phyloP scores from a whole-genome alignment of 1,284 basidiomycete species.

The Athelia psychrophila region DNA sequence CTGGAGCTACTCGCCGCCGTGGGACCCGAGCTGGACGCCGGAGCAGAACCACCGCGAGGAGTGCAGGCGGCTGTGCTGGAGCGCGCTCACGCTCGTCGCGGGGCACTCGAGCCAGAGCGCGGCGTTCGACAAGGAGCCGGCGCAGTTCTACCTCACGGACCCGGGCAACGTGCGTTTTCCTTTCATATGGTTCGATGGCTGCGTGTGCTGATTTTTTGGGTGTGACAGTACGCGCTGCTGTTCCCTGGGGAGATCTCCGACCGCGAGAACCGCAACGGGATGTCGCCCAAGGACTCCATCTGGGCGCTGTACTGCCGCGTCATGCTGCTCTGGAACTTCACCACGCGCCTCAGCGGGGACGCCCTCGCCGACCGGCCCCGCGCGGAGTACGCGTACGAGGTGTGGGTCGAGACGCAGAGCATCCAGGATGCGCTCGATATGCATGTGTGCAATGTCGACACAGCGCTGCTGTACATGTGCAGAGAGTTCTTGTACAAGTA shows the following conservation, averaged over 20 bases:
- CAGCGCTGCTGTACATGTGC: conserved; percentile 60
- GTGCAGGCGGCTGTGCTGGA: conserved; percentile 70
- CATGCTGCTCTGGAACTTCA: conserved; percentile 76
- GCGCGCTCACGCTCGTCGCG: conserved; percentile 62
- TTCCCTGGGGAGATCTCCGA: conserved; percentile 59
- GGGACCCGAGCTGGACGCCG: conserved; percentile 54
- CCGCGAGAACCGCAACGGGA: conserved; percentile 30
- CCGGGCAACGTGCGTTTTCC: conserved; percentile 56
- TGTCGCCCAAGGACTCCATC: conserved; percentile 66
- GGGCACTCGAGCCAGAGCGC: conserved; percentile 64
- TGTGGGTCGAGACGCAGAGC: conserved; percentile 57
- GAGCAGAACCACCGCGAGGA: conserved; percentile 62
- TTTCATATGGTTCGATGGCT: conserved; percentile 9
- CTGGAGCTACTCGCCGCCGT: conserved; percentile 53
- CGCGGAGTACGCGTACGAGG: conserved; percentile 56
- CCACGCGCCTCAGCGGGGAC: conserved; percentile 45
- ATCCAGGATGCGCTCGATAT: conserved; percentile 63
- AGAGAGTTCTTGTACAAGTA: conserved; percentile 76
- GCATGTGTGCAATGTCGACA: conserved; percentile 68
- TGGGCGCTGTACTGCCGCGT: conserved; percentile 78
- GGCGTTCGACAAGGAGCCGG: conserved; percentile 54
- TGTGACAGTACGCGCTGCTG: conserved; percentile 51
- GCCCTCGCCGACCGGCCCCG: conserved; percentile 45
- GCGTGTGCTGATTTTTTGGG: conserved; percentile 8
- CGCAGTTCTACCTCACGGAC: conserved; percentile 55